phyloP scores from a whole-genome alignment of 2,329 filamentous ascomycete genomes.

The Aureobasidium sp. region DNA sequence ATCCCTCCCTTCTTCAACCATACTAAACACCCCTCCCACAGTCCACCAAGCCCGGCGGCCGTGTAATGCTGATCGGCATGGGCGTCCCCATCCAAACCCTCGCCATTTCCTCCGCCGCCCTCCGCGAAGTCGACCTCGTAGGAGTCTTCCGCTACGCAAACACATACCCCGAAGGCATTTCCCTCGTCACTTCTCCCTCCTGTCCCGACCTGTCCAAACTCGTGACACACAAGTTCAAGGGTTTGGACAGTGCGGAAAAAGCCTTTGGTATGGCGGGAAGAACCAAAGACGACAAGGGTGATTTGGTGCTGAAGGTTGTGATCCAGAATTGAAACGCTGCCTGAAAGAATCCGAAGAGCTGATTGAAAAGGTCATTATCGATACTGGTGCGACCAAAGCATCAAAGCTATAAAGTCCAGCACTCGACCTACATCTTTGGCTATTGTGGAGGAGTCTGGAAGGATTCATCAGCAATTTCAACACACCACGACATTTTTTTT shows the following conservation, averaged over 20 bases:
- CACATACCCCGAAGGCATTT: slow-evolving; percentile 66
- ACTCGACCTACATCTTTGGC: too few relatives aligned
- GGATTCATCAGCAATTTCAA: too few relatives aligned
- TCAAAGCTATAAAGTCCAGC: neutral
- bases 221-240: slow-evolving; percentile 66
- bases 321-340: slow-evolving; percentile 32
- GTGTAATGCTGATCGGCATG: slow-evolving; percentile 73
- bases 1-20: neutral
- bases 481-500: too few relatives aligned
- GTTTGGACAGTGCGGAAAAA: slow-evolving; percentile 53
- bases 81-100: slow-evolving; percentile 69
- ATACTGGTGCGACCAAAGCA: too few relatives aligned
- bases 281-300: slow-evolving; percentile 60
- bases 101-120: slow-evolving; percentile 63
- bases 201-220: slow-evolving; percentile 61
- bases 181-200: slow-evolving; percentile 44
- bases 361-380: neutral
- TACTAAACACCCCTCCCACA: slow-evolving; percentile 18
- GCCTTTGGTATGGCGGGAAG: slow-evolving; percentile 66
- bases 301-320: slow-evolving; percentile 66
- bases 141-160: slow-evolving; percentile 73
- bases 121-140: slow-evolving; percentile 71
- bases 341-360: neutral
- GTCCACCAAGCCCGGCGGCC: slow-evolving; percentile 61
- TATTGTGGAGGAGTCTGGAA: too few relatives aligned